Percentiles rank a stretch among this genome's conserved stretches.
phyloP scores from a whole-genome alignment of 345 rosid genomes.

The Noccaea caerulescens region DNA sequence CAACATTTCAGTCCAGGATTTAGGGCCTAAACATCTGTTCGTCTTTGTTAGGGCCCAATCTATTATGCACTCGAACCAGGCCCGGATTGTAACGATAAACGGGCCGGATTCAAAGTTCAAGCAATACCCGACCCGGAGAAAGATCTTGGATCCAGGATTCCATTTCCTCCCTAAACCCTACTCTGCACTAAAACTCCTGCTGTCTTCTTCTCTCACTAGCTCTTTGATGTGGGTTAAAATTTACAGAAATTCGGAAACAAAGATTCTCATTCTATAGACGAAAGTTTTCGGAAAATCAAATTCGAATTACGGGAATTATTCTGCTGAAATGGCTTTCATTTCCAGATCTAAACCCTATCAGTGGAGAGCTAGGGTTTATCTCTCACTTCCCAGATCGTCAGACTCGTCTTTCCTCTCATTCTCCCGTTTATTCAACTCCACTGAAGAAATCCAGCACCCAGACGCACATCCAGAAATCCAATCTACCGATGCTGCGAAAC shows the following conservation, averaged over 20 bases:
- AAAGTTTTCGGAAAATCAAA: neutral
- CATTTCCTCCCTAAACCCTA: slow-evolving; percentile 45
- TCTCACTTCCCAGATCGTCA: slow-evolving; percentile 45
- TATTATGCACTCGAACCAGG: neutral
- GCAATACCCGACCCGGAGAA: slow-evolving; percentile 27
- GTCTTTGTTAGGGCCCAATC: slow-evolving; percentile 3
- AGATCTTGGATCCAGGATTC: slow-evolving; percentile 22
- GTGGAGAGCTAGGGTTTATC: slow-evolving; percentile 45
- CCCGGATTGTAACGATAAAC: neutral
- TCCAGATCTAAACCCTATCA: slow-evolving; percentile 52
- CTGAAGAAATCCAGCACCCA: slow-evolving; percentile 34
- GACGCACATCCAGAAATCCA: slow-evolving; percentile 27
- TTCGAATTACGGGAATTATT: neutral
- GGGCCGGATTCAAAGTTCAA: slow-evolving; percentile 9
- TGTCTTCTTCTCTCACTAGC: neutral
- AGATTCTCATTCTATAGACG: neutral
- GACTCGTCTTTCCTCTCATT: slow-evolving; percentile 27
- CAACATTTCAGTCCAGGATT: neutral
- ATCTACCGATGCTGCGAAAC: slow-evolving; percentile 22
- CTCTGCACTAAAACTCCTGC: neutral
- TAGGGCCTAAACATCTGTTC: too few relatives aligned
- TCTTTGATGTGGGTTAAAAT: slow-evolving; percentile 24
- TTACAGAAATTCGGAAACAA: neutral
- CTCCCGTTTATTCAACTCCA: slow-evolving; percentile 53
- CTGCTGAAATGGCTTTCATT: slow-evolving; percentile 51